Evolutionary conservation across 306 rosid species (phyloP).

Genomic region (Argentina anserina): DNA sequence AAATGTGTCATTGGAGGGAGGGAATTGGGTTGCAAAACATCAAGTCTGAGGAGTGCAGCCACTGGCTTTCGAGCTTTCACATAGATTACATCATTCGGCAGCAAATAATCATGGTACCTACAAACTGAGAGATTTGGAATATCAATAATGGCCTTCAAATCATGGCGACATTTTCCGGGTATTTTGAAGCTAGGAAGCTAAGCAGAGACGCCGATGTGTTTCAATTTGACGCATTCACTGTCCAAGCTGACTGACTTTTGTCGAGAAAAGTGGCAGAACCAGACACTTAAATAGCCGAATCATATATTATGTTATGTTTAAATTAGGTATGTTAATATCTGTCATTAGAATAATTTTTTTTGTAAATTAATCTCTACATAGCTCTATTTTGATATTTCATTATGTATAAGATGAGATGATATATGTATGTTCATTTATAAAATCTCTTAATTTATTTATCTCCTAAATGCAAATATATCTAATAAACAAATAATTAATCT

Average conservation of each 20-base stretch:
- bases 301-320: too few relatives aligned
- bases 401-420: too few relatives aligned
- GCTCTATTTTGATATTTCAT: too few relatives aligned
- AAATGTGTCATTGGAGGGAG: neutral
- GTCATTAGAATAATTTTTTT: too few relatives aligned
- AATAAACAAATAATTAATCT: too few relatives aligned
- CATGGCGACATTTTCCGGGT: neutral
- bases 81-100: neutral
- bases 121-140: neutral
- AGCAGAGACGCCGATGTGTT: neutral
- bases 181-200: neutral
- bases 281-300: too few relatives aligned
- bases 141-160: neutral
- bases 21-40: neutral
- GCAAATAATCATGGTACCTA: neutral
- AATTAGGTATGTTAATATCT: too few relatives aligned
- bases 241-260: neutral
- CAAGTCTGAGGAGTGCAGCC: neutral
- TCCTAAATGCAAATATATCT: too few relatives aligned
- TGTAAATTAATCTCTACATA: too few relatives aligned
- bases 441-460: too few relatives aligned
- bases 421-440: too few relatives aligned
- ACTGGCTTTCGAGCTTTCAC: neutral
- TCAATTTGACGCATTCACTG: neutral
- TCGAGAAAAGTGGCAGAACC: too few relatives aligned